phyloP scores from a whole-genome alignment of 176 grass and related monocot species.

The Pontederia paniculata region DNA sequence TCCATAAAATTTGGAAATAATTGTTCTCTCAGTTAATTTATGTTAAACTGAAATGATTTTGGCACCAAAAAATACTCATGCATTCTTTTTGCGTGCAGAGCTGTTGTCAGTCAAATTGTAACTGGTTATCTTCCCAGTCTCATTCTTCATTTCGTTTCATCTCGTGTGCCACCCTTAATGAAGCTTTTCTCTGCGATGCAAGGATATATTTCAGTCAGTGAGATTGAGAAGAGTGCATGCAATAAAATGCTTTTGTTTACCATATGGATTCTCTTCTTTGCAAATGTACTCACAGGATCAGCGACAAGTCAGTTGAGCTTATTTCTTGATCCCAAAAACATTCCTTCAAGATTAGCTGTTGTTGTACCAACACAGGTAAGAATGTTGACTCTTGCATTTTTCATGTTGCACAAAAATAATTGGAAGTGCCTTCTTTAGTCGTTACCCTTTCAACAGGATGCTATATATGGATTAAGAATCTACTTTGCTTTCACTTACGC shows the following conservation, averaged over 20 bases:
- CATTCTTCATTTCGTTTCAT: slow-evolving; percentile 69
- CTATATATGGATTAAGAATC: no score
- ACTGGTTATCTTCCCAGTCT: slow-evolving; percentile 96
- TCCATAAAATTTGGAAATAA: neutral
- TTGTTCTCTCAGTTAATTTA: no score
- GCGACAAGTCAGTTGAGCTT: slow-evolving; percentile 34
- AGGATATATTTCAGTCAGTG: slow-evolving; percentile 69
- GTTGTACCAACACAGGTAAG: slow-evolving; percentile 72
- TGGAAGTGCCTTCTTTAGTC: neutral
- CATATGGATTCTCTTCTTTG: slow-evolving; percentile 85
- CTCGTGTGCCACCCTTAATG: slow-evolving; percentile 70
- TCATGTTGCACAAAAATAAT: neutral
- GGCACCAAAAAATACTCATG: neutral
- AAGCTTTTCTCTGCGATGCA: slow-evolving; percentile 88
- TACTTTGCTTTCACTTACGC: no score
- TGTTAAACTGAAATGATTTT: neutral
- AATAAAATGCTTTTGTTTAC: slow-evolving; percentile 90
- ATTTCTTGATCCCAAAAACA: slow-evolving; percentile 62
- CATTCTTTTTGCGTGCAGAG: slow-evolving; percentile 42
- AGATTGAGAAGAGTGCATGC: slow-evolving; percentile 90
- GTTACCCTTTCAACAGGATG: no score
- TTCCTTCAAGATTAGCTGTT: slow-evolving; percentile 74
- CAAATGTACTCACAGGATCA: slow-evolving; percentile 76
- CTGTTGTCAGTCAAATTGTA: slow-evolving; percentile 72
- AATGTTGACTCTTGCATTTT: slow-evolving; percentile 1